Percentiles rank a stretch among this genome's conserved stretches.
Conservation (phyloP, 1,284 basidiomycete species). For the Austroboletus novae-zelandiae region DNA sequence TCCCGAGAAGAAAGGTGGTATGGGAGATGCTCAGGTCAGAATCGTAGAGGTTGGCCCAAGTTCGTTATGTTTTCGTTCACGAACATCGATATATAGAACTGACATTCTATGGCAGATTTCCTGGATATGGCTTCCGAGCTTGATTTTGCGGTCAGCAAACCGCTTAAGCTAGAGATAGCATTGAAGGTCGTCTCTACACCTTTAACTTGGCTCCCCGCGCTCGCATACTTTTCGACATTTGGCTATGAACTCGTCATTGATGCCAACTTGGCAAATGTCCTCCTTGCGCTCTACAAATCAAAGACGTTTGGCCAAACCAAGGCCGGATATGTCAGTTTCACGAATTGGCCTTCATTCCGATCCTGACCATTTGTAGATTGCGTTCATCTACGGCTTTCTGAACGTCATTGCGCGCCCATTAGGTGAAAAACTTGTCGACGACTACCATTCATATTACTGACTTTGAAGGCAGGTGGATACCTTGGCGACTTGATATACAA, state of each 20-base stretch:
- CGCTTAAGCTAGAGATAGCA: slow-evolving; percentile 41
- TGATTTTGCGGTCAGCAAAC: slow-evolving; percentile 52
- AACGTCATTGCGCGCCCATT: slow-evolving; percentile 54
- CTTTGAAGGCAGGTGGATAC: slow-evolving; percentile 41
- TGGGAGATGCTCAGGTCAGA: slow-evolving; percentile 25
- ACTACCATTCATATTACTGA: not conserved
- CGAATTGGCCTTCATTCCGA: not conserved
- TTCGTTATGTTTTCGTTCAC: slow-evolving; percentile 3
- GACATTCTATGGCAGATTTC: slow-evolving; percentile 1
- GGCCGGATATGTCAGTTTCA: slow-evolving; percentile 49
- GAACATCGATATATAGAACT: not conserved
- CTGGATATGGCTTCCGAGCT: slow-evolving; percentile 24
- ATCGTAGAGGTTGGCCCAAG: slow-evolving; percentile 20
- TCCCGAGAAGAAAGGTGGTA: slow-evolving; percentile 12
- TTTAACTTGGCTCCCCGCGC: slow-evolving; percentile 59
- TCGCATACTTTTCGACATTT: slow-evolving; percentile 54
- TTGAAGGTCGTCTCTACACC: slow-evolving; percentile 41
- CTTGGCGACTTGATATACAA: slow-evolving; percentile 50
- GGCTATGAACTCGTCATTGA: slow-evolving; percentile 62
- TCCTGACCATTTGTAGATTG: slow-evolving; percentile 28
- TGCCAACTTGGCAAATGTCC: slow-evolving; percentile 50
- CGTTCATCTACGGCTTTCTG: slow-evolving; percentile 48
- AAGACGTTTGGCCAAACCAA: slow-evolving; percentile 43
- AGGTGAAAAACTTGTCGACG: slow-evolving; percentile 10
- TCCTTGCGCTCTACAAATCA: slow-evolving; percentile 40